A percentile compares a stretch with the other conserved stretches of the same genome.
Conservation (phyloP, 148 eudicot genomes). For the Vaccinium darrowii region DNA sequence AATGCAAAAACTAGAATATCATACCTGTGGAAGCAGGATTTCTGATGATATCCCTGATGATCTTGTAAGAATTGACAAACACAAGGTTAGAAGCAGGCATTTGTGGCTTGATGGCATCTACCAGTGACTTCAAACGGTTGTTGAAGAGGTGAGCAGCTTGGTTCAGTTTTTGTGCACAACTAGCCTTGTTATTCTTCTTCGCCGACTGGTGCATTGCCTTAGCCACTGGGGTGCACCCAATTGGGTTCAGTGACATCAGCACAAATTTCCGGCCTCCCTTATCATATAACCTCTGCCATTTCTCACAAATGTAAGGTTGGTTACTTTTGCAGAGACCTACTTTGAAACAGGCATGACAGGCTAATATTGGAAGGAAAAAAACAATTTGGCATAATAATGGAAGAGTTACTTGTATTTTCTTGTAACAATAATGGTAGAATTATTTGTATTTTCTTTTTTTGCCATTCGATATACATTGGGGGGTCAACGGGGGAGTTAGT, state of each 20-base stretch:
- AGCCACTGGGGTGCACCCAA: constrained; percentile 11
- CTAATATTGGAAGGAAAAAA: background rate
- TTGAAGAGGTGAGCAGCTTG: constrained; percentile 13
- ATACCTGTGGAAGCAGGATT: constrained; percentile 1
- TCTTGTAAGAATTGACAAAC: constrained; percentile 4
- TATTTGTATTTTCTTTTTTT: too few relatives aligned
- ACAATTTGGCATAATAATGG: background rate
- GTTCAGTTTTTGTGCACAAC: constrained; percentile 2
- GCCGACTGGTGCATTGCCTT: background rate
- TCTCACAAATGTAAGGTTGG: background rate
- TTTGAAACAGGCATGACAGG: background rate
- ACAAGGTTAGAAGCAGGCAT: constrained; percentile 13
- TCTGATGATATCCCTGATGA: constrained; percentile 6
- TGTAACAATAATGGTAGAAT: too few relatives aligned
- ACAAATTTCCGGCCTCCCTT: constrained; percentile 13
- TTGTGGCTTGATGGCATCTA: background rate
- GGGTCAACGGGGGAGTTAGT: too few relatives aligned
- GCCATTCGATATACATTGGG: too few relatives aligned
- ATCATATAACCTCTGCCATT: background rate
- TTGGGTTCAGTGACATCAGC: constrained; percentile 11
- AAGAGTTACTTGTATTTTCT: too few relatives aligned
- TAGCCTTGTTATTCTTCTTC: background rate
- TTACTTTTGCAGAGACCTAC: background rate
- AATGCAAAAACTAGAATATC: background rate
- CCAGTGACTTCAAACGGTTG: background rate